phyloP scores from a whole-genome alignment of 2,329 filamentous ascomycete genomes.

The Colletotrichum siamense region DNA sequence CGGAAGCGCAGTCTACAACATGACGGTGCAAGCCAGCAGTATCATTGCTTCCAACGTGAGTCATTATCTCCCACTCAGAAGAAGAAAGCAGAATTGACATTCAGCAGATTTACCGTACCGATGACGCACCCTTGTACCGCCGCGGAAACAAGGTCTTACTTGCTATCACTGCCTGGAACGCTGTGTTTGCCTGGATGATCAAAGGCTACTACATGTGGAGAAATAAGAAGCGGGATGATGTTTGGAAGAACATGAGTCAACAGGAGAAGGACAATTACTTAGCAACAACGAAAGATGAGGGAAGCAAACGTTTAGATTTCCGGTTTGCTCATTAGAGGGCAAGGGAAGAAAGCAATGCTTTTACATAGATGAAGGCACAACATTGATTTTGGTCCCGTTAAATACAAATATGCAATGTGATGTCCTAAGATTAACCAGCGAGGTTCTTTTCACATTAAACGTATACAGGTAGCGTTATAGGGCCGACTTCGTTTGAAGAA shows the following conservation, averaged over 20 bases:
- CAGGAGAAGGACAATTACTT: slow-evolving; percentile 43
- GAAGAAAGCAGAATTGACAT: neutral
- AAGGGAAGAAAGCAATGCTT: neutral
- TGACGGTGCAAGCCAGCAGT: slow-evolving; percentile 50
- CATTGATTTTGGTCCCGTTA: no score
- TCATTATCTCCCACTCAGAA: rapidly evolving
- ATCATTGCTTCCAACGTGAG: slow-evolving; percentile 47
- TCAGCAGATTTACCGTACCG: slow-evolving; percentile 32
- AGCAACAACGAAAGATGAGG: slow-evolving; percentile 44
- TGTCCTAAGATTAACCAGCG: no score
- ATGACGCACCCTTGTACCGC: slow-evolving; percentile 54
- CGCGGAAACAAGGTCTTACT: slow-evolving; percentile 46
- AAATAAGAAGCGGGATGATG: slow-evolving; percentile 30
- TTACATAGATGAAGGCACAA: no score
- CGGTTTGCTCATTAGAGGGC: slow-evolving; percentile 30
- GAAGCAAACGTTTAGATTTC: slow-evolving; percentile 42
- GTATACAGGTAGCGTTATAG: no score
- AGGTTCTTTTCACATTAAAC: no score
- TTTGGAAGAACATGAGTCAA: slow-evolving; percentile 32
- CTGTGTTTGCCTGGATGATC: slow-evolving; percentile 32
- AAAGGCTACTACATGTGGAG: slow-evolving; percentile 36
- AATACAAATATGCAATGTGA: no score
- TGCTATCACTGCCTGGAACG: slow-evolving; percentile 40
- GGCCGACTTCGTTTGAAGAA: no score
- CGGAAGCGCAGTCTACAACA: slow-evolving; percentile 66